These are phyloP conservation scores for Ceratobasidium sp. DNA, from an alignment of 1,284 basidiomycete species.

Conservation along the genomic window DNA sequence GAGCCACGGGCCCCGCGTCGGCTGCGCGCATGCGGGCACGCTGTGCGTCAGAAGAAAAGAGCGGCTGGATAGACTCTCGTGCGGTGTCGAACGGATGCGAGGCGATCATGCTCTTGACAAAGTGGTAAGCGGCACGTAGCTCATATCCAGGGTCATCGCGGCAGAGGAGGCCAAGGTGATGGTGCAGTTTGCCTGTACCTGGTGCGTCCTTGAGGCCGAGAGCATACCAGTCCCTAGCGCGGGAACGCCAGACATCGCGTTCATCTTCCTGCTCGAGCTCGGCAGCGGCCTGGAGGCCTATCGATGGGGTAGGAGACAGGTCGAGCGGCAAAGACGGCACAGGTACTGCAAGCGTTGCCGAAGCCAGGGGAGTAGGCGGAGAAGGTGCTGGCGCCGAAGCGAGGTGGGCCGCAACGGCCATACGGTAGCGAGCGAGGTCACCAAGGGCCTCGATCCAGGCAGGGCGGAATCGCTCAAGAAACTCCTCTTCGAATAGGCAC, in stretches of 20 bases:
- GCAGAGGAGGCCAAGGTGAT: slow-evolving; percentile 90
- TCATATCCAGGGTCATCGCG: slow-evolving; percentile 84
- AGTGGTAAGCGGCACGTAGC: slow-evolving; percentile 88
- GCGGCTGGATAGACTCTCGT: slow-evolving; percentile 82
- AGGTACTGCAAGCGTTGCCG: slow-evolving; percentile 25
- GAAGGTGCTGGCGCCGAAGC: slow-evolving; percentile 47
- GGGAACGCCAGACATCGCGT: slow-evolving; percentile 88
- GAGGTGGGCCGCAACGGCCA: slow-evolving; percentile 73
- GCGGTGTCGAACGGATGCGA: slow-evolving; percentile 85
- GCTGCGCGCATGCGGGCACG: slow-evolving; percentile 61
- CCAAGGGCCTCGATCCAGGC: slow-evolving; percentile 97
- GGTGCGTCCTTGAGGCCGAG: slow-evolving; percentile 87
- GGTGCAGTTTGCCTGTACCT: slow-evolving; percentile 89
- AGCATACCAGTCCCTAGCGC: slow-evolving; percentile 93
- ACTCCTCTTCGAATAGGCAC: slow-evolving; percentile 82
- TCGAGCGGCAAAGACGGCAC: slow-evolving; percentile 61
- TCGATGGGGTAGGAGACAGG: slow-evolving; percentile 73
- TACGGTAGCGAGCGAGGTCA: slow-evolving; percentile 91
- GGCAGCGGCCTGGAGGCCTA: slow-evolving; percentile 79
- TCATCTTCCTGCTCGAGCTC: slow-evolving; percentile 88
- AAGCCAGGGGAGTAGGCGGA: slow-evolving; percentile 40
- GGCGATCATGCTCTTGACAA: slow-evolving; percentile 93
- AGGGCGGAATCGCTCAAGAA: slow-evolving; percentile 71
- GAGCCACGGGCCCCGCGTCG: slow-evolving; percentile 81
- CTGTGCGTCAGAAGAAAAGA: slow-evolving; percentile 82